These are phyloP conservation scores for Zymoseptoria crescenta DNA, from an alignment of 2,329 filamentous ascomycete species.

Conservation along the genomic window DNA sequence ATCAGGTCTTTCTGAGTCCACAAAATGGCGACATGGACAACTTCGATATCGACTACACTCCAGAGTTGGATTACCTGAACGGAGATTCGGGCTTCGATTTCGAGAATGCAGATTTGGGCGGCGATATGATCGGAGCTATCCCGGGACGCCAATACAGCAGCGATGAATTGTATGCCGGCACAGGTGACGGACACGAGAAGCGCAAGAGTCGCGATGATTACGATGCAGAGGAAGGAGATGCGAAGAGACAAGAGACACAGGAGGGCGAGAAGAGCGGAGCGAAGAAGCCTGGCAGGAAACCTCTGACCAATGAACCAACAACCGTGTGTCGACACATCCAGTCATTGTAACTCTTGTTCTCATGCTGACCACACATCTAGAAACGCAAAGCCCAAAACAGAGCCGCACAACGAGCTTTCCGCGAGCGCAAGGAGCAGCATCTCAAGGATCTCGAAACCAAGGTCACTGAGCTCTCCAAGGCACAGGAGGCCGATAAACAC, in stretches of 20 bases:
- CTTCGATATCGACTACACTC: conserved; percentile 44
- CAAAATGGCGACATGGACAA: conserved; percentile 21
- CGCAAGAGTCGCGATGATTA: conserved; percentile 60
- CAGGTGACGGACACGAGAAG: conserved; percentile 55
- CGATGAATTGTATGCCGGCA: conserved; percentile 18
- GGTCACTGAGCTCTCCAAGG: conserved; percentile 63
- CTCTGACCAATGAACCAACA: conserved; percentile 87
- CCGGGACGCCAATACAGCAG: conserved; percentile 44
- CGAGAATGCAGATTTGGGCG: conserved; percentile 49
- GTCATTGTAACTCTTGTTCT: not conserved
- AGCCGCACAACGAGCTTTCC: conserved; percentile 85
- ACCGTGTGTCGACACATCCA: conserved; percentile 59
- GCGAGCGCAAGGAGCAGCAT: conserved; percentile 90
- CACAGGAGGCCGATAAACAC: conserved; percentile 70
- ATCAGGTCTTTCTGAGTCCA: conserved; percentile 24
- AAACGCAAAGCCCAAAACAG: conserved; percentile 95
- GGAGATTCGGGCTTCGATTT: conserved; percentile 69
- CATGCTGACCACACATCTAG: conserved; percentile 37
- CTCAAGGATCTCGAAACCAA: conserved; percentile 73
- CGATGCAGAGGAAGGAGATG: conserved; percentile 56
- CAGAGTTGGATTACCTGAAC: conserved; percentile 77
- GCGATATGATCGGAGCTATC: conserved; percentile 66
- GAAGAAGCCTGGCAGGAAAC: conserved; percentile 96
- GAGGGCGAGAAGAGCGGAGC: conserved; percentile 69
- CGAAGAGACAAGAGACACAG: conserved; percentile 72